phyloP scores from a whole-genome alignment of 805 yeast genomes.

The Teunomyces tritomae region DNA sequence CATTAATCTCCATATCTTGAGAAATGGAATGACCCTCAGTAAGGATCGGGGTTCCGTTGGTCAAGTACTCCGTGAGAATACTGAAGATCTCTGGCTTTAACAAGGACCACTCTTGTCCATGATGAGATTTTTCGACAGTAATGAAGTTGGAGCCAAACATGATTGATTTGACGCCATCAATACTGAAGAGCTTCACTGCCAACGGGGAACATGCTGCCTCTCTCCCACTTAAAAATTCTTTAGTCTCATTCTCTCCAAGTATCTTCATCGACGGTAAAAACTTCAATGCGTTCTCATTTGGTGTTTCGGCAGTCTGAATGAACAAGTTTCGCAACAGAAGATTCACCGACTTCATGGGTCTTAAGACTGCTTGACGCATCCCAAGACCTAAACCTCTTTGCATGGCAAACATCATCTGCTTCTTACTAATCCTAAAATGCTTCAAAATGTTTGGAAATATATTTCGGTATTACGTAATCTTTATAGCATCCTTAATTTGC shows the following conservation, averaged over 20 bases:
- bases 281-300: conserved; percentile 83
- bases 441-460: background rate
- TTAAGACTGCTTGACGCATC: background rate
- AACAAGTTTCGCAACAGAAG: conserved; percentile 35
- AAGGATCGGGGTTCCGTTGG: conserved; percentile 56
- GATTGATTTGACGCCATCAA: conserved; percentile 74
- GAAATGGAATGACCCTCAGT: conserved; percentile 21
- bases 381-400: background rate
- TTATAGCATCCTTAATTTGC: background rate
- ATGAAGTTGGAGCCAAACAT: conserved; percentile 83
- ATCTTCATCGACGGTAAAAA: conserved; percentile 73
- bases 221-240: conserved; percentile 71
- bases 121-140: conserved; percentile 64
- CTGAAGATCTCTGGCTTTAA: conserved; percentile 67
- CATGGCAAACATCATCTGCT: background rate
- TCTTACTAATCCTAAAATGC: background rate
- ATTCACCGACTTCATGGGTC: background rate
- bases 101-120: conserved; percentile 55
- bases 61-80: conserved; percentile 52
- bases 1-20: conserved; percentile 44
- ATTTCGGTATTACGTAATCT: background rate
- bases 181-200: conserved; percentile 68
- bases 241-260: conserved; percentile 56
- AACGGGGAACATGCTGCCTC: conserved; percentile 76
- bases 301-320: conserved; percentile 83